Evolutionary conservation across 352 stramenopile species (phyloP).

Genomic region (Thalassiosira livingstoniorum): DNA sequence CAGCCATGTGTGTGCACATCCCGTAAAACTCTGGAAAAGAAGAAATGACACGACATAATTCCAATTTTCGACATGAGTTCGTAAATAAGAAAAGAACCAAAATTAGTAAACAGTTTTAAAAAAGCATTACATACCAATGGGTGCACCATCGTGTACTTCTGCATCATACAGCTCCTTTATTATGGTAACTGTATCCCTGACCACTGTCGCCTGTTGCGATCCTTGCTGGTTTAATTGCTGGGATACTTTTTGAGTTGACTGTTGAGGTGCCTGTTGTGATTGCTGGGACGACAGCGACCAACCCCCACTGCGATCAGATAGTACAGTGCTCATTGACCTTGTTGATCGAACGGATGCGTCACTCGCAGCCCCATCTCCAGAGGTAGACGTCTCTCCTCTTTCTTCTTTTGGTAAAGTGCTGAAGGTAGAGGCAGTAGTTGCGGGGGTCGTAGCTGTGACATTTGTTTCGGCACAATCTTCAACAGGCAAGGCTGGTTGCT

Average conservation of each 20-base stretch:
- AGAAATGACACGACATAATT: not conserved
- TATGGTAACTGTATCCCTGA: constrained; percentile 61
- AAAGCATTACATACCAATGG: constrained; percentile 42
- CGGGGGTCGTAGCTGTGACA: too few relatives aligned
- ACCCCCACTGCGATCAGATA: constrained; percentile 13
- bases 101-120: not conserved
- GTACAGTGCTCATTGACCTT: constrained; percentile 13
- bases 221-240: too few relatives aligned
- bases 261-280: not conserved
- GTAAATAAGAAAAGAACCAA: not conserved
- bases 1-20: constrained; percentile 84
- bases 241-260: too few relatives aligned
- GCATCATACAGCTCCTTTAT: constrained; percentile 71
- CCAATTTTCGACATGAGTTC: not conserved
- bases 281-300: constrained; percentile 21
- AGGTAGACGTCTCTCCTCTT: not conserved
- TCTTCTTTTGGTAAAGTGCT: too few relatives aligned
- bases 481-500: not conserved
- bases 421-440: not conserved
- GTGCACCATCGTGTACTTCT: constrained; percentile 57
- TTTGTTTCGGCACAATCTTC: too few relatives aligned
- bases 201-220: not conserved
- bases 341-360: not conserved
- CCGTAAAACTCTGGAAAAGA: constrained; percentile 66
- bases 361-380: not conserved